A percentile compares a stretch with the other conserved stretches of the same genome.
phyloP scores from a whole-genome alignment of 2,329 filamentous ascomycete genomes.

The Colletotrichum nymphaeae region DNA sequence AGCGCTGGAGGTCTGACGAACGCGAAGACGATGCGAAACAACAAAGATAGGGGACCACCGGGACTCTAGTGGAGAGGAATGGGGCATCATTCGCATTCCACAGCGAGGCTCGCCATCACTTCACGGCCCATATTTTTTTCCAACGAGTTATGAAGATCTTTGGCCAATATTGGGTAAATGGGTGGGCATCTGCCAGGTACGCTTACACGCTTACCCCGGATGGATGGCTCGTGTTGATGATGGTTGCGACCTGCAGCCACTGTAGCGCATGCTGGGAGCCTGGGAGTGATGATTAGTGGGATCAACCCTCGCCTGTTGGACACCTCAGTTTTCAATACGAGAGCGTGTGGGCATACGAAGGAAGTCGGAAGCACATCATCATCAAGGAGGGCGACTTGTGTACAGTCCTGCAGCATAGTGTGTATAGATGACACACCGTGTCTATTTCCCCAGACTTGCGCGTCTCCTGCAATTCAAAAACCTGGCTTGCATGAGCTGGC shows the following conservation, averaged over 20 bases:
- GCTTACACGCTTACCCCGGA: slow-evolving; percentile 17
- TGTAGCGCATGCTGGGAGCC: slow-evolving; percentile 12
- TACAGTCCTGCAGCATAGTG: not conserved
- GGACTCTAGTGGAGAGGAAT: not conserved
- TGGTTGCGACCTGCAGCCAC: slow-evolving; percentile 31
- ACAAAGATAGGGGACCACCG: not conserved
- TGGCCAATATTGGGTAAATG: slow-evolving; percentile 15
- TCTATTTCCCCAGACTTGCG: not conserved
- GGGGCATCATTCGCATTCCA: slow-evolving; percentile 23
- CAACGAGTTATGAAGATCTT: not conserved
- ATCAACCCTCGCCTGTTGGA: not conserved
- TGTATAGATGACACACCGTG: not conserved
- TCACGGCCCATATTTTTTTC: slow-evolving; percentile 18
- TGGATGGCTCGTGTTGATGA: slow-evolving; percentile 30
- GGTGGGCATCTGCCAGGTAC: slow-evolving; percentile 26
- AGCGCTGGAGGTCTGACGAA: not conserved
- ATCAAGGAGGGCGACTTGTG: not conserved
- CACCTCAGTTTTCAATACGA: slow-evolving; percentile 20
- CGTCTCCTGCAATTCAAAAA: slow-evolving; percentile 1
- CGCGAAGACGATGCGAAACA: not conserved
- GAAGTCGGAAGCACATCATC: not conserved
- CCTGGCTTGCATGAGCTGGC: slow-evolving; percentile 15
- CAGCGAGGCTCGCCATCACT: slow-evolving; percentile 4
- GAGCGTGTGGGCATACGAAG: not conserved
- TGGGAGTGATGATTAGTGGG: slow-evolving; percentile 13